Percentiles rank a stretch among this genome's conserved stretches.
phyloP scores from a whole-genome alignment of 495 filamentous ascomycete species.

The Terfezia boudieri region DNA sequence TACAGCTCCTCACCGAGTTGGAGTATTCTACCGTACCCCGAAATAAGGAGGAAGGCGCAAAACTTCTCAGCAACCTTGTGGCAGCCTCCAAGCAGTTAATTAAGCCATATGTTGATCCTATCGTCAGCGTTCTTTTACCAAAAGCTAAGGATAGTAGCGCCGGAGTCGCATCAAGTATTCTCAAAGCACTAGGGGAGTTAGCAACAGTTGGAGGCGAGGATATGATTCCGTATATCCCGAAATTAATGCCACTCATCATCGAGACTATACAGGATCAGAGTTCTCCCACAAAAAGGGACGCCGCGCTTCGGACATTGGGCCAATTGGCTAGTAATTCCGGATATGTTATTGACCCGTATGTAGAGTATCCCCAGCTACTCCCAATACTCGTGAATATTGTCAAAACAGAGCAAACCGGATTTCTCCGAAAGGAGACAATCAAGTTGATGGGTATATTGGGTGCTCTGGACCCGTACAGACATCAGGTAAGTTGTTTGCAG shows the following conservation, averaged over 20 bases:
- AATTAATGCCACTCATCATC: slow-evolving; percentile 86
- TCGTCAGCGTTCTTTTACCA: slow-evolving; percentile 72
- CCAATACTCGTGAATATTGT: slow-evolving; percentile 84
- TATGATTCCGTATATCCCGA: slow-evolving; percentile 67
- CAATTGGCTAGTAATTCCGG: slow-evolving; percentile 85
- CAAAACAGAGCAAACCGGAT: slow-evolving; percentile 60
- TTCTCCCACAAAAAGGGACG: slow-evolving; percentile 67
- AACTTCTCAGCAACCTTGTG: slow-evolving; percentile 75
- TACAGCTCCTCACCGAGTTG: slow-evolving; percentile 86
- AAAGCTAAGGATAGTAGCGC: slow-evolving; percentile 65
- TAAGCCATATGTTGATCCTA: slow-evolving; percentile 85
- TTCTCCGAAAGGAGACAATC: slow-evolving; percentile 77
- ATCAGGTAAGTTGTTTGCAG: slow-evolving; percentile 39
- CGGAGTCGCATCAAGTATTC: slow-evolving; percentile 73
- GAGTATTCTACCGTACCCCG: slow-evolving; percentile 84
- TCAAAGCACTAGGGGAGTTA: slow-evolving; percentile 80
- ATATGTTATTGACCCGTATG: slow-evolving; percentile 92
- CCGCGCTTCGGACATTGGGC: slow-evolving; percentile 72
- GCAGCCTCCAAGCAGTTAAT: slow-evolving; percentile 76
- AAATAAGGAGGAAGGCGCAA: slow-evolving; percentile 88
- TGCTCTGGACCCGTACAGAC: slow-evolving; percentile 85
- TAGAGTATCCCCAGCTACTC: slow-evolving; percentile 80
- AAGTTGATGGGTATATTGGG: slow-evolving; percentile 92
- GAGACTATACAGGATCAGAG: slow-evolving; percentile 80
- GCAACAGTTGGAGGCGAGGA: slow-evolving; percentile 79